Conservation (phyloP, 306 rosid genomes). For the Pachyrhizus erosus region DNA sequence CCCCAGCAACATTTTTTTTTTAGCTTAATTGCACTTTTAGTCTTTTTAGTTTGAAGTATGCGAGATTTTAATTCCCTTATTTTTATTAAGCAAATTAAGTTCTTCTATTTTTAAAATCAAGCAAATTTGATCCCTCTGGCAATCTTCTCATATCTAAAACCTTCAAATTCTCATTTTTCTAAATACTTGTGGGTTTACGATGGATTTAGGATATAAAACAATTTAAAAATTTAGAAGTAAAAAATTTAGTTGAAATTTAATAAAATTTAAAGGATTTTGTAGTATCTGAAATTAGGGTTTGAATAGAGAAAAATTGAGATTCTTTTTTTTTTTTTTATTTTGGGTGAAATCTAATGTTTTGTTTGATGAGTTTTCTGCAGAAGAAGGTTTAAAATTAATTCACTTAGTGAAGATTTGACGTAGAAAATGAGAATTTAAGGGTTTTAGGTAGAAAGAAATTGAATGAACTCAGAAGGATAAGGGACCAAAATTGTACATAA, state of each 20-base stretch:
- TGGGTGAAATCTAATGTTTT: neutral
- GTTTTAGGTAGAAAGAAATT: neutral
- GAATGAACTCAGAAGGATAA: neutral
- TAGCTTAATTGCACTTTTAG: neutral
- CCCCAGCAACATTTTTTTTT: neutral
- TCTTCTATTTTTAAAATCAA: neutral
- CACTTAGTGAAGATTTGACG: neutral
- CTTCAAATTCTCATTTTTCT: neutral
- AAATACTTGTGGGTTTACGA: neutral
- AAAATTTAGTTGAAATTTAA: neutral
- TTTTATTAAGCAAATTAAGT: neutral
- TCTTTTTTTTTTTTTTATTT: neutral
- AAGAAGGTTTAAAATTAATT: neutral
- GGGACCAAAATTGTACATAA: neutral
- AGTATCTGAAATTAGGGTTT: neutral
- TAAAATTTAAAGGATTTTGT: neutral
- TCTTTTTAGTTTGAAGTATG: neutral
- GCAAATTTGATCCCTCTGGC: neutral
- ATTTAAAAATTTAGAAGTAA: neutral
- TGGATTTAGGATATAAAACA: neutral
- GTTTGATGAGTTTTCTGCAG: neutral
- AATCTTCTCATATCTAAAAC: neutral
- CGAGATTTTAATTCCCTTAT: neutral
- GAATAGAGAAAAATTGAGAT: neutral
- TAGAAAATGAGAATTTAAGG: neutral